Base-by-base conservation (phyloP, 2,329 filamentous ascomycete genomes). In the Anisogramma anomala region DNA sequence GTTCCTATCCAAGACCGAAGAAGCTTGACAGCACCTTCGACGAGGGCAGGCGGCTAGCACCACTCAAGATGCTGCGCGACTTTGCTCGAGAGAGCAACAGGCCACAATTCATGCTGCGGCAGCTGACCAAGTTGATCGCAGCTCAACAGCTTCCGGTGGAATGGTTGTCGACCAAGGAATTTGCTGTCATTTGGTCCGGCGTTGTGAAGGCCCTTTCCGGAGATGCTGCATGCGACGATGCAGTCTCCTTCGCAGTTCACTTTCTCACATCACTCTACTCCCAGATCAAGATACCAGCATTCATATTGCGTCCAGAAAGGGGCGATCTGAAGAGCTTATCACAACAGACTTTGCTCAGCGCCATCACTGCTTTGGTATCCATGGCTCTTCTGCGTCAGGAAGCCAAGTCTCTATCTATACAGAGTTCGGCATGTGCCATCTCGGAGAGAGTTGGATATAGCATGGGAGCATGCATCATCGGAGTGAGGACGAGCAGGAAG, bases 141-240 rank as follows among this genome's bases (percentile, higher is more conserved):
- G 50, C 48, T 23, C 55, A 55, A 2, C 43, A 48, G 4, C 48
- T 72, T 18, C 65, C 65, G 0, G 38, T 55, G 4, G 56, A 61
- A 8, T 72, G 69, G 69, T 52, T 72, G 19, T 59, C 61, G 4
- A 67, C 65, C 0, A 54, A 50, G 18, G 60, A 58, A 3, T 65
- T 70, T 40, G 51, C 55, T n/a, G 43, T 47, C 1, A 31, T 68
- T 20, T 72, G 68, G 68, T 56, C 55, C 3, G 48, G 52, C 8
- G 55, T 62, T 3, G 53, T 65, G 15, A 59, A 59, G 15, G 48
- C 47, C 6, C 43, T 71, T 13, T 60, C 62, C 1, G 49, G 53
- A 7, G 52, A 51, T 6, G 45, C 44, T 4, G 49, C 49, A 3
- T 58, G 58, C 39, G 43, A 55, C 14, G 61, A 64, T 19, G 58